A percentile compares a stretch with the other conserved stretches of the same genome.
Conservation (phyloP, 257 asterid species). For the Ehretia macrophylla region DNA sequence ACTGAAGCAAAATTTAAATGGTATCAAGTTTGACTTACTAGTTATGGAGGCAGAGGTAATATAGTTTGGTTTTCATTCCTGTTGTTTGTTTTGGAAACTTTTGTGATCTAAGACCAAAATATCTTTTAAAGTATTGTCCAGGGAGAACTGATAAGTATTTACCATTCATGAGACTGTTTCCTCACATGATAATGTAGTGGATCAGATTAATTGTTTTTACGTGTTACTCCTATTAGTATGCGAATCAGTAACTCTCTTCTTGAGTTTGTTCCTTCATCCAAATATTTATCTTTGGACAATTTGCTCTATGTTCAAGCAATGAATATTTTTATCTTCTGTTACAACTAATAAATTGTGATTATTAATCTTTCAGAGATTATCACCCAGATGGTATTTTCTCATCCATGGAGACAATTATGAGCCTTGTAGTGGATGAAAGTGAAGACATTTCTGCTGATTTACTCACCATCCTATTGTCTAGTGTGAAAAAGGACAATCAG, state of each 20-base stretch:
- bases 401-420: conserved; percentile 93
- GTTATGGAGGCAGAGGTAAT: too few species aligned
- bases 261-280: not conserved
- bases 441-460: conserved; percentile 74
- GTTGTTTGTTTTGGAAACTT: too few species aligned
- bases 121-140: too few species aligned
- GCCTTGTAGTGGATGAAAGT: conserved; percentile 88
- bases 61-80: too few species aligned
- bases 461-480: conserved; percentile 59
- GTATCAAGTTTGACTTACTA: too few species aligned
- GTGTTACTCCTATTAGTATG: not conserved
- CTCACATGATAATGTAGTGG: not conserved
- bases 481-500: conserved; percentile 66
- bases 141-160: too few species aligned
- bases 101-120: too few species aligned
- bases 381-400: conserved; percentile 56
- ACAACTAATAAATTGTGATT: not conserved
- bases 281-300: too few species aligned
- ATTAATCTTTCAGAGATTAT: conserved; percentile 46
- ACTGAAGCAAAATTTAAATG: too few species aligned
- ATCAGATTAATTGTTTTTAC: not conserved
- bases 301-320: too few species aligned
- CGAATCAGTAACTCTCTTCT: not conserved
- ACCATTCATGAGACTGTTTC: too few species aligned
- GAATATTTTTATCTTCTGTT: not conserved